Evolutionary conservation across 1,284 basidiomycete species (phyloP).

Genomic region (Pyrrhoderma lamaoense): DNA sequence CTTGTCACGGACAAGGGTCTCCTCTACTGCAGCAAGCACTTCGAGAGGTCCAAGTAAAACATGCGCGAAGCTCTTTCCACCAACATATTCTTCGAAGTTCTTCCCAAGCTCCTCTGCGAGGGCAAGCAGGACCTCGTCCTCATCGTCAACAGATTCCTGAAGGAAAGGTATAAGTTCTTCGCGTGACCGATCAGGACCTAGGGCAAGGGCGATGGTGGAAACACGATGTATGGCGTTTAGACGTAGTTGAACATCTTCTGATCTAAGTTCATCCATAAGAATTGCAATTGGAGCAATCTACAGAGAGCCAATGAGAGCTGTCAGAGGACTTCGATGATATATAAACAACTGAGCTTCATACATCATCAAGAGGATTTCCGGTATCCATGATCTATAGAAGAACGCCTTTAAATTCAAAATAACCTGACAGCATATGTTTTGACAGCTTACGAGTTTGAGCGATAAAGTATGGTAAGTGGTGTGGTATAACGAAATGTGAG

Average conservation of each 20-base stretch:
- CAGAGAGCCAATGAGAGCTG: slow-evolving; percentile 20
- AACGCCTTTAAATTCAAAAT: background rate
- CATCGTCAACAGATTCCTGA: slow-evolving; percentile 97
- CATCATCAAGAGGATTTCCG: slow-evolving; percentile 51
- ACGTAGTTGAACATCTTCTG: slow-evolving; percentile 91
- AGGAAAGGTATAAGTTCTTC: slow-evolving; percentile 97
- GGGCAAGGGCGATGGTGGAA: slow-evolving; percentile 95
- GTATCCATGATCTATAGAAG: slow-evolving; percentile 45
- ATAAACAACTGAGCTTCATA: slow-evolving; percentile 27
- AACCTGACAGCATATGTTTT: too few species aligned
- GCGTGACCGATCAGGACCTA: slow-evolving; percentile 92
- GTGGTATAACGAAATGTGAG: slow-evolving; percentile 17
- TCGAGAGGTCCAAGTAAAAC: slow-evolving; percentile 89
- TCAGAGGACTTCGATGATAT: slow-evolving; percentile 5
- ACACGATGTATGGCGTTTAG: slow-evolving; percentile 97
- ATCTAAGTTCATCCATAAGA: slow-evolving; percentile 92
- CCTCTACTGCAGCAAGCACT: slow-evolving; percentile 94
- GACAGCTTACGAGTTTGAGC: too few species aligned
- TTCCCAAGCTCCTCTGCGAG: slow-evolving; percentile 93
- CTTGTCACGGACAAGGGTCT: slow-evolving; percentile 98
- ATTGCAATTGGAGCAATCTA: slow-evolving; percentile 82
- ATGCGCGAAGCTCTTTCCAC: slow-evolving; percentile 86
- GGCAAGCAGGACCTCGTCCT: slow-evolving; percentile 96
- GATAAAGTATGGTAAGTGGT: background rate
- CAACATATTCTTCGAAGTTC: slow-evolving; percentile 92